These are phyloP conservation scores for Ogataea kodamae DNA, from an alignment of 805 yeast species.

Conservation along the genomic window DNA sequence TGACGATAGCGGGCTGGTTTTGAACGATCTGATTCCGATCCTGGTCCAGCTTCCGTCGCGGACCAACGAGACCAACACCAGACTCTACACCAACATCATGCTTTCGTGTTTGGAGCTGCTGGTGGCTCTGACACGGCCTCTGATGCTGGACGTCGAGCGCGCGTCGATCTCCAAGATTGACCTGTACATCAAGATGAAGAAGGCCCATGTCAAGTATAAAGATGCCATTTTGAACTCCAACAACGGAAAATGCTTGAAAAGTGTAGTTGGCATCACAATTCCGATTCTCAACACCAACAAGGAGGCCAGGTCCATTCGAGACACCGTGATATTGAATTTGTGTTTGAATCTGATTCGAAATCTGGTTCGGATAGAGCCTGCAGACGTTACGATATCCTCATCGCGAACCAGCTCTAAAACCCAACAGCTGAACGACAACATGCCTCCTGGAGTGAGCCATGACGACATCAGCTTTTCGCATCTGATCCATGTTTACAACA, in stretches of 20 bases:
- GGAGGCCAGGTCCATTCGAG: constrained; percentile 62
- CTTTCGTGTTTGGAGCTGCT: constrained; percentile 72
- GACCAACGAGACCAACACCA: constrained; percentile 31
- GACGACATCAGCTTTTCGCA: constrained; percentile 69
- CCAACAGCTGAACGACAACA: constrained; percentile 32
- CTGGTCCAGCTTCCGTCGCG: constrained; percentile 57
- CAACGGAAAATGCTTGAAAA: constrained; percentile 61
- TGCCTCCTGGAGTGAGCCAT: constrained; percentile 54
- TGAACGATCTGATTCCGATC: constrained; percentile 70
- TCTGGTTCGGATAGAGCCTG: constrained; percentile 72
- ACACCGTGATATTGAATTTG: constrained; percentile 66
- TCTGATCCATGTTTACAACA: constrained; percentile 55
- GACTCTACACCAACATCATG: constrained; percentile 58
- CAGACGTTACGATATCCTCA: constrained; percentile 47
- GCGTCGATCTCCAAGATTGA: constrained; percentile 55
- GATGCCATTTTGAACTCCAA: constrained; percentile 55
- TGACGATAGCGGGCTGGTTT: constrained; percentile 71
- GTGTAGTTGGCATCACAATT: constrained; percentile 64
- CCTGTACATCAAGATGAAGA: constrained; percentile 57
- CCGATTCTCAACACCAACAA: constrained; percentile 53
- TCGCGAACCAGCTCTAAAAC: constrained; percentile 35
- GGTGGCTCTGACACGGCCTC: constrained; percentile 85
- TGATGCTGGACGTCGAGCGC: constrained; percentile 56
- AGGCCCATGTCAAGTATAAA: constrained; percentile 70
- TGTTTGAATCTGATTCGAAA: constrained; percentile 76